Evolutionary conservation across 179 eudicot species (phyloP).

Genomic region (Pouteria campechiana): DNA sequence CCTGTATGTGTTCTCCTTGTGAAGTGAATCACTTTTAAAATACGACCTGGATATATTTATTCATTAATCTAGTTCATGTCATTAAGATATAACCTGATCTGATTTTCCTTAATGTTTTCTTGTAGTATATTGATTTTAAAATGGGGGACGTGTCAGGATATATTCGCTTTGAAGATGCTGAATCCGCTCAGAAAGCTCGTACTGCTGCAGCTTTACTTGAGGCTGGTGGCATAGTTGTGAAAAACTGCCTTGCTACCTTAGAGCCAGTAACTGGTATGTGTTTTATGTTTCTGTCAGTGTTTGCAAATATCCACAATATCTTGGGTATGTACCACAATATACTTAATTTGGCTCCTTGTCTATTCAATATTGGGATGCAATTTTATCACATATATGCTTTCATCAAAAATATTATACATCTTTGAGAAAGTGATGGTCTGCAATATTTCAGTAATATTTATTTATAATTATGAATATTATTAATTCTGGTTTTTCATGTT

Average conservation of each 20-base stretch:
- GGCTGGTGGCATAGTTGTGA: conserved; percentile 72
- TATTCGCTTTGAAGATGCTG: conserved; percentile 77
- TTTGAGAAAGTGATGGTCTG: neutral
- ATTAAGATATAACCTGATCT: no score
- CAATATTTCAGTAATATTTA: no score
- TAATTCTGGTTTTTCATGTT: no score
- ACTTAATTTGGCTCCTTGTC: neutral
- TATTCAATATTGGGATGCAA: neutral
- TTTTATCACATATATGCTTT: neutral
- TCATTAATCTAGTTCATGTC: no score
- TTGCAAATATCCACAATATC: no score
- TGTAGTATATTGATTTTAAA: conserved; percentile 72
- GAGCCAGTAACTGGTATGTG: conserved; percentile 89
- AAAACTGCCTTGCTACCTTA: conserved; percentile 63
- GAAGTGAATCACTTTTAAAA: no score
- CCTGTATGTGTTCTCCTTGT: no score
- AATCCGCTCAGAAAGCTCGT: conserved; percentile 74
- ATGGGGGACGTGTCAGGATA: conserved; percentile 73
- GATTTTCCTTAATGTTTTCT: conserved; percentile 2
- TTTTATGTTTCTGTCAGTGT: no score
- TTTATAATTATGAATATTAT: no score
- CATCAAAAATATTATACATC: neutral
- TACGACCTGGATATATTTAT: no score
- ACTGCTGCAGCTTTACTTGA: conserved; percentile 83
- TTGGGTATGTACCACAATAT: no score